Base-by-base conservation (phyloP, 768 basidiomycete species). In the Clitopilus hobsonii region DNA sequence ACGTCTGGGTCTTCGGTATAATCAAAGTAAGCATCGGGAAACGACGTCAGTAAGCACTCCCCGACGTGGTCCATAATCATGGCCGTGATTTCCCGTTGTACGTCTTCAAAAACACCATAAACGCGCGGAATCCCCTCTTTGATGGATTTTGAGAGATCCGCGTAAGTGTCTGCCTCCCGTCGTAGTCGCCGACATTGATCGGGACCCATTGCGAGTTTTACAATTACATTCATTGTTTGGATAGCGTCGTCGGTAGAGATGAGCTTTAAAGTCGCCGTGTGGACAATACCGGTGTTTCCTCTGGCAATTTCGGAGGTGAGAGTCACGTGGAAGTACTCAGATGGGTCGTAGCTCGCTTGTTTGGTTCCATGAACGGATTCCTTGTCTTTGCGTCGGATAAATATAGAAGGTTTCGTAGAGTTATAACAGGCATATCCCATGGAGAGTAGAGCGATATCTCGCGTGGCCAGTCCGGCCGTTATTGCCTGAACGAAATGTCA, bases 41-140 rank as follows among this genome's bases (percentile, higher is more conserved):
- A 36, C n/a, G 10, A 36, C 2, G 8, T 49, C 16, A 16, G n/a
- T n/a, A 56, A 18, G 3, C 11, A 32, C 8, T 20, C 36, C 13
- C 56, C 53, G 8, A 10, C 48, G 5, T 55, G 22, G 16, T 18
- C 49, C 54, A 60, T 32, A 27, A 60, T 41, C 22, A 57, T 26
- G 1, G 48, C 58, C 8, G 52, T 6, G 22, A 36, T 28, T 18
- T 41, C 50, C 3, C 52, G 53, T 13, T 59, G 52, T 3, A 53
- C 36, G 49, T 56, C 55, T 8, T 56, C 52, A 47, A 61, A 58
- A 16, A 60, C 22, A 14, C 60, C 58, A 27, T 57, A 52, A 29
- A 51, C 29, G 20, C 47, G 14, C 6, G 55, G 47, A 3, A 59
- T 53, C 18, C 57, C 57, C 18, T 36, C 14, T 8, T 14, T 25